Conservation (phyloP, 179 eudicot genomes). For the Patellifolia procumbens region DNA sequence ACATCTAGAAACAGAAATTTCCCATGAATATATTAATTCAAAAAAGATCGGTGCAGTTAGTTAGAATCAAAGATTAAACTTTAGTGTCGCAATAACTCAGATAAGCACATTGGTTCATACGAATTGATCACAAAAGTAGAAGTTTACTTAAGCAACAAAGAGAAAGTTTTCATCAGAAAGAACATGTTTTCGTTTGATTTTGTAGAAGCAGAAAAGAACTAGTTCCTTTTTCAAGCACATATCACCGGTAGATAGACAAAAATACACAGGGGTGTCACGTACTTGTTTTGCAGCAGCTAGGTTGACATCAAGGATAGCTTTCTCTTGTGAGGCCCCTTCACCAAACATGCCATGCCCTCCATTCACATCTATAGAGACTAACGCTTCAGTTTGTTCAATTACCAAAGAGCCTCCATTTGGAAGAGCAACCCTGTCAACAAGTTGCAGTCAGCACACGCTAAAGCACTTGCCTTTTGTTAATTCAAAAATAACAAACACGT, state of each 20-base stretch:
- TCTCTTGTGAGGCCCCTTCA: conserved; percentile 84
- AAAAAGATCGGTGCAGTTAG: neutral
- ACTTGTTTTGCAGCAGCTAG: conserved; percentile 97
- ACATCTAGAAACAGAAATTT: neutral
- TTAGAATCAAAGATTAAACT: neutral
- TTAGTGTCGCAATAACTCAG: neutral
- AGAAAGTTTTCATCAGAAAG: neutral
- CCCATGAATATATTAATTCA: no score
- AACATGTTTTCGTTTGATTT: neutral
- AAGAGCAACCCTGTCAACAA: conserved; percentile 66
- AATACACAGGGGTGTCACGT: conserved; percentile 12
- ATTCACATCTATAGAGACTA: conserved; percentile 92
- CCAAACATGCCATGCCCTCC: conserved; percentile 95
- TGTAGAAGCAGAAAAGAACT: neutral
- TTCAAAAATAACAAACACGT: neutral
- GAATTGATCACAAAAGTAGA: neutral
- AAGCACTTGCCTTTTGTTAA: conserved; percentile 10
- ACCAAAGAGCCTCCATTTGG: conserved; percentile 90
- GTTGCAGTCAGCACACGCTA: conserved; percentile 28
- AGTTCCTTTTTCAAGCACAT: conserved; percentile 14
- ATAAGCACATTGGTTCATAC: neutral
- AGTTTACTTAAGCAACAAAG: neutral
- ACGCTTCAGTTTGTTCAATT: conserved; percentile 97
- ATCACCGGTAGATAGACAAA: conserved; percentile 2
- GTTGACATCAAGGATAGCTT: conserved; percentile 90